A percentile compares a stretch with the other conserved stretches of the same genome.
Evolutionary conservation across 305 asterid species (phyloP).

Genomic region (Galium porrigens): DNA sequence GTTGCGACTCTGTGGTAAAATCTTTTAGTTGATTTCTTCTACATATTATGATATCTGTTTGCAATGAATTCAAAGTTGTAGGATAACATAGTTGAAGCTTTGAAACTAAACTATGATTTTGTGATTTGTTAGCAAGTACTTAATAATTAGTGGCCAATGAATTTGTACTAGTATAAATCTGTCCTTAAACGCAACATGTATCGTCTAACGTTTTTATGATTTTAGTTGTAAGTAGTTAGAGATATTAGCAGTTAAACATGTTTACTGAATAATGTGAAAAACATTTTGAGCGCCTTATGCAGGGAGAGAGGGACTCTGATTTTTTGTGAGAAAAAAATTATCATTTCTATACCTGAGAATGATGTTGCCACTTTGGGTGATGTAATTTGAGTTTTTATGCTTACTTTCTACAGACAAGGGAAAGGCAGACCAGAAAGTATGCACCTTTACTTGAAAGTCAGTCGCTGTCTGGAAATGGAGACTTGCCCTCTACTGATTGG

Average conservation of each 20-base stretch:
- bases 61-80: not conserved
- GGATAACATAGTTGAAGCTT: not conserved
- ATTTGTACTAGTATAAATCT: no score
- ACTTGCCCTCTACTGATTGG: slow-evolving; percentile 46
- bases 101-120: not conserved
- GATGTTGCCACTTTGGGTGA: slow-evolving; percentile 7
- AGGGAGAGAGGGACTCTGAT: not conserved
- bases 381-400: not conserved
- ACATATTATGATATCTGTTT: not conserved
- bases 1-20: slow-evolving; percentile 37
- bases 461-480: slow-evolving; percentile 32
- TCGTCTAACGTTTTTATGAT: no score
- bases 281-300: not conserved
- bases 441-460: slow-evolving; percentile 58
- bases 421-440: slow-evolving; percentile 45
- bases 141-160: not conserved
- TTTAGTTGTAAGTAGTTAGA: not conserved
- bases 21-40: no score
- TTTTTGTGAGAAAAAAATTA: not conserved
- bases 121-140: no score
- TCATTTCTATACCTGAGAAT: not conserved
- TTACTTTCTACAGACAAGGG: slow-evolving; percentile 36
- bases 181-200: no score
- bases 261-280: not conserved
- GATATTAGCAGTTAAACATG: no score